Base-by-base conservation (phyloP, 805 yeast species). In the Nakazawaea populi region DNA sequence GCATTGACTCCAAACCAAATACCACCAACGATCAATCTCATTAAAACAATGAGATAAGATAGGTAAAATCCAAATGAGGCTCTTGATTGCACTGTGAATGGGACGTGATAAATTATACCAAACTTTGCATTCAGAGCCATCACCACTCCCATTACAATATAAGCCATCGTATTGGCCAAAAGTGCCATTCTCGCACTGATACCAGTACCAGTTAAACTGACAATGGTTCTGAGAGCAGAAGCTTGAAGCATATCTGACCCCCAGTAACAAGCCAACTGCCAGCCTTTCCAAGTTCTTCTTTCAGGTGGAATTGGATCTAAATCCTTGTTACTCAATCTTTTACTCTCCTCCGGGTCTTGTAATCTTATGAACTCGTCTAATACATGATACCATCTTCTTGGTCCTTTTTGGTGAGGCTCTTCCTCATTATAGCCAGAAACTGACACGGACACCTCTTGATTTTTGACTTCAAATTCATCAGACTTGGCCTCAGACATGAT, bases 41-140 rank as follows among this genome's bases (percentile, higher is more conserved):
- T 62, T 10, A 63, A 55, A 18, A 65, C 57, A 6, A 63, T 57
- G 27, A 68, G 59, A 42, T 63, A 64, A 7, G 68, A 56, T 27
- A 69, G 66, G 28, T 63, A 61, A 48, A 63, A 63, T 3, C 67
- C 63, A 50, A 63, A 65, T 8, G 66, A 61, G 27, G 70, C 61
- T 48, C 72, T 58, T 52, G 60, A 62, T 28, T 55, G 56, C 5
- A 68, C 55, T 4, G 73, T 67, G 54, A 68, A 70, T 1, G 71
- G 70, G 28, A 69, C 60, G 37, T 68, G 69, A 12, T 63, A 60
- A 30, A 55, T 59, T 4, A 71, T 64, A 41, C 73, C 72, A 46
- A 63, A 58, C 6, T 60, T 59, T 35, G 65, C 67, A 46, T 64
- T 63, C 9, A 63, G 36, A 29, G 55, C 48, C 28, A 59, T 38